These are phyloP conservation scores for Diutina scorzettiae DNA, from an alignment of 1,139 yeast genomes.

Conservation along the genomic window DNA sequence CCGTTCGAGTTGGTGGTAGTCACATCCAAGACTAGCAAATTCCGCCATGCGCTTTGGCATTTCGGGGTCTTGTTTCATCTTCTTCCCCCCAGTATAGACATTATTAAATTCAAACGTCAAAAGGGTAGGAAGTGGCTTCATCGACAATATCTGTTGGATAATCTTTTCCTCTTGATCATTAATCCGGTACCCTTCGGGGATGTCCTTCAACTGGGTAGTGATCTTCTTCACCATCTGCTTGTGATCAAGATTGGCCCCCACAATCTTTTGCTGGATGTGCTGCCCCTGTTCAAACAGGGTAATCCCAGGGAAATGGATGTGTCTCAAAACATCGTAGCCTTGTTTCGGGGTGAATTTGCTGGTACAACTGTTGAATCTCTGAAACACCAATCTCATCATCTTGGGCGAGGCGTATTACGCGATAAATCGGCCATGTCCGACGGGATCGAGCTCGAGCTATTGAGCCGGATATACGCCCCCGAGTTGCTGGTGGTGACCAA, in stretches of 20 bases:
- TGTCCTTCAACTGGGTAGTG: conserved; percentile 22
- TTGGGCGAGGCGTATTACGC: neutral
- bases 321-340: conserved; percentile 34
- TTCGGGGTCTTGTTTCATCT: conserved; percentile 44
- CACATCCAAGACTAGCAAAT: conserved; percentile 29
- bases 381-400: neutral
- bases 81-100: conserved; percentile 81
- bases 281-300: conserved; percentile 50
- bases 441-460: neutral
- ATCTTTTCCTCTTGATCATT: conserved; percentile 36
- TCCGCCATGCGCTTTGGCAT: conserved; percentile 21
- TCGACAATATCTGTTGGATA: conserved; percentile 29
- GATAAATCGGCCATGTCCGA: neutral
- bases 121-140: conserved; percentile 53
- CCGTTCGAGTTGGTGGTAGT: conserved; percentile 62
- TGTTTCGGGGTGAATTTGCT: conserved; percentile 17
- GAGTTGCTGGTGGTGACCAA: neutral
- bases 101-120: conserved; percentile 75
- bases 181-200: conserved; percentile 27
- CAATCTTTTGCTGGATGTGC: conserved; percentile 47
- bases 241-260: conserved; percentile 49
- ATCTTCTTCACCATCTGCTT: conserved; percentile 44
- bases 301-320: conserved; percentile 48
- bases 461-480: neutral
- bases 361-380: conserved; percentile 7